Conservation (phyloP, 176 grass and related monocot species). For the Echinochloa phyllopogon region DNA sequence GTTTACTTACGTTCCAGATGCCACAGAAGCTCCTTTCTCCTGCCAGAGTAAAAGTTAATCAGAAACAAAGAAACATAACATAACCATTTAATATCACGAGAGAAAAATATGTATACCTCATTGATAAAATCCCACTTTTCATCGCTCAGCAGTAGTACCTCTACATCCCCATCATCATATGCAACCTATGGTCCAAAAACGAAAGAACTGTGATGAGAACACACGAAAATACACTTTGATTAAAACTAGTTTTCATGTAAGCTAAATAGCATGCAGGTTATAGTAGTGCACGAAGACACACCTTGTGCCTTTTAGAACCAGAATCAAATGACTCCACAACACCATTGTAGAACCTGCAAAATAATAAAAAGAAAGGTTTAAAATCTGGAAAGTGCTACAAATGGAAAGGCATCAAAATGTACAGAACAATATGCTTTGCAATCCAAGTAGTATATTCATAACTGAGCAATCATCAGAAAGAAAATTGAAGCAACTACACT, state of each 20-base stretch:
- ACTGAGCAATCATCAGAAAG: neutral
- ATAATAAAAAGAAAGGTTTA: constrained; percentile 17
- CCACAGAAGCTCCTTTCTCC: constrained; percentile 48
- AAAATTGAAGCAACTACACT: neutral
- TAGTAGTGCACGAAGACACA: constrained; percentile 19
- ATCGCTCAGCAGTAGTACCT: constrained; percentile 70
- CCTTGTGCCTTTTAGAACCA: constrained; percentile 85
- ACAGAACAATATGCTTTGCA: neutral
- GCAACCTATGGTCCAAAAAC: constrained; percentile 61
- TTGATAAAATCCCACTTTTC: constrained; percentile 77
- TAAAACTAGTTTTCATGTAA: constrained; percentile 7
- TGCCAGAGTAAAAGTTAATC: constrained; percentile 41
- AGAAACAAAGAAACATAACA: constrained; percentile 12
- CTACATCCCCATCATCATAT: constrained; percentile 92
- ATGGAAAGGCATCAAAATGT: neutral
- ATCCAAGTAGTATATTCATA: constrained; percentile 25
- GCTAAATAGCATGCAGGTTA: constrained; percentile 4
- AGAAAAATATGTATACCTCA: constrained; percentile 46
- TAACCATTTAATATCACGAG: neutral
- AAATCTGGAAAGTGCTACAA: constrained; percentile 20
- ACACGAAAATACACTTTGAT: constrained; percentile 25
- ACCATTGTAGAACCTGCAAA: constrained; percentile 79
- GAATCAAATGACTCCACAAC: constrained; percentile 65
- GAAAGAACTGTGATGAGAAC: constrained; percentile 15
- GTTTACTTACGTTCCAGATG: constrained; percentile 51